A percentile compares a stretch with the other conserved stretches of the same genome.
Evolutionary conservation across 768 basidiomycete genomes (phyloP).

Genomic region (Favolaschia claudopus): DNA sequence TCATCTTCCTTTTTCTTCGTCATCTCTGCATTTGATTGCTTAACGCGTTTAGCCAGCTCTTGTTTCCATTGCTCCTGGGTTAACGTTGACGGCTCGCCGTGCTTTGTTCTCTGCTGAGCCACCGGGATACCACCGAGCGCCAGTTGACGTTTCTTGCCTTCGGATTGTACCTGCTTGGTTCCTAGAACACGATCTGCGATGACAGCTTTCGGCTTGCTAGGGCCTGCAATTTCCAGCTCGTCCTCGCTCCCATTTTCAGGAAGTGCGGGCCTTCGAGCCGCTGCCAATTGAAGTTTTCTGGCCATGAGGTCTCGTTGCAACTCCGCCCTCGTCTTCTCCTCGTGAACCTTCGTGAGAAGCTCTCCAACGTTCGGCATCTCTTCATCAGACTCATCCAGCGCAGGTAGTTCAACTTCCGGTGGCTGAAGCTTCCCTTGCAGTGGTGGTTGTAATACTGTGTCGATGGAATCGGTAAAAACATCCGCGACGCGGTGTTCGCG

Average conservation of each 20-base stretch:
- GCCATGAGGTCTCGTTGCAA: slow-evolving; percentile 11
- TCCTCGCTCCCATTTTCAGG: slow-evolving; percentile 17
- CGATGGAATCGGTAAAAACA: not conserved
- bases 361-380: slow-evolving; percentile 20
- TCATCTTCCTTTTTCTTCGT: slow-evolving; percentile 24
- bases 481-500: not conserved
- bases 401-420: slow-evolving; percentile 2
- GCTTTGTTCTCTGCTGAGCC: slow-evolving; percentile 17
- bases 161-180: slow-evolving; percentile 11
- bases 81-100: not conserved
- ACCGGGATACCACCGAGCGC: slow-evolving; percentile 5
- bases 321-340: slow-evolving; percentile 9
- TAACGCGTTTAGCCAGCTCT: slow-evolving; percentile 9
- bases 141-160: slow-evolving; percentile 22
- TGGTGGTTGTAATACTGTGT: not conserved
- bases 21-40: slow-evolving; percentile 1
- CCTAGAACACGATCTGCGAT: not conserved
- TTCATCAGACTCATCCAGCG: slow-evolving; percentile 14
- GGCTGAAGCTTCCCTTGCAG: not conserved
- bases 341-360: slow-evolving; percentile 1
- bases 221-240: slow-evolving; percentile 12
- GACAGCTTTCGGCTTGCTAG: not conserved
- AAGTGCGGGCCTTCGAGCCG: not conserved
- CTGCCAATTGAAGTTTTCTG: slow-evolving; percentile 9
- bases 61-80: slow-evolving; percentile 11